These are phyloP conservation scores for Pythium monospermum DNA, from an alignment of 352 stramenopile species.

Conservation along the genomic window DNA sequence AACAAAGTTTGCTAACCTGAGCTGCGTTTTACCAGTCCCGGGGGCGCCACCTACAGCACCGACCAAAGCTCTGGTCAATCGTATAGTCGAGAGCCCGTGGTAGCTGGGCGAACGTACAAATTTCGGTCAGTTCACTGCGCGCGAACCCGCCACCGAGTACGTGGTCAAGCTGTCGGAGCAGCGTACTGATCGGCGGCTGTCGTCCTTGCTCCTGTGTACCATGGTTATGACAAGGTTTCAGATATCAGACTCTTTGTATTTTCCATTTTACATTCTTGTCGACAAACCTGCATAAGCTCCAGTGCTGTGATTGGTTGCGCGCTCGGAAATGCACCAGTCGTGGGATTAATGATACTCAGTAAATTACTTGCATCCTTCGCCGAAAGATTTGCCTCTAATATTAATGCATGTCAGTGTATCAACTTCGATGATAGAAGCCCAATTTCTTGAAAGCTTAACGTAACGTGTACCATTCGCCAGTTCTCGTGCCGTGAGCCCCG, in stretches of 20 bases:
- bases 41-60: constrained; percentile 65
- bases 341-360: too few species aligned
- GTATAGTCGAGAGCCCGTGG: too few species aligned
- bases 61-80: too few species aligned
- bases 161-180: constrained; percentile 41
- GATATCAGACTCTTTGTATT: too few species aligned
- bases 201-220: constrained; percentile 12
- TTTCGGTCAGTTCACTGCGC: constrained; percentile 70
- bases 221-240: too few species aligned
- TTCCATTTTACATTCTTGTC: too few species aligned
- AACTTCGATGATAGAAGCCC: not conserved
- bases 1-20: constrained; percentile 52
- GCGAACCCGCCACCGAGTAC: constrained; percentile 62
- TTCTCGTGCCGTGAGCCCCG: constrained; percentile 42
- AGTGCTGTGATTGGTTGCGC: not conserved
- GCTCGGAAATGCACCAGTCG: too few species aligned
- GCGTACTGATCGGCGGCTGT: constrained; percentile 28
- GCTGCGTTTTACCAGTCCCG: constrained; percentile 72
- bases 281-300: not conserved
- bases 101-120: too few species aligned
- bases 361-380: constrained; percentile 2
- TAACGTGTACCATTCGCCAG: constrained; percentile 40
- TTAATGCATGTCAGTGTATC: not conserved
- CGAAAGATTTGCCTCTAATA: constrained; percentile 3
- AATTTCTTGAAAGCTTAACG: not conserved